Evolutionary conservation across 108 stramenopile genomes (phyloP), one percentile per base, ranked within the genome.

Genomic region (Nitzschia palea): DNA sequence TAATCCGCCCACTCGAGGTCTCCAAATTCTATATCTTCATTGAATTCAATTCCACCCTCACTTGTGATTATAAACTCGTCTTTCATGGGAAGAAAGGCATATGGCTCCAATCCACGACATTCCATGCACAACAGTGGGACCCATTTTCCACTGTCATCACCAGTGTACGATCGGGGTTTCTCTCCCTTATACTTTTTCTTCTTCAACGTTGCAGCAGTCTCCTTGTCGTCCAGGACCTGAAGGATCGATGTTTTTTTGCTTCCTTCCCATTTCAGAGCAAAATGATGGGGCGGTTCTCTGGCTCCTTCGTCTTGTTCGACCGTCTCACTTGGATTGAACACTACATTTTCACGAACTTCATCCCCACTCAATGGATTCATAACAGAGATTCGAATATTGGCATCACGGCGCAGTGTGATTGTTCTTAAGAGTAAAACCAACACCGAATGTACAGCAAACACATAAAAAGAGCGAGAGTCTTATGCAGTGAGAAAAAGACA

Each of bases 1-100:
- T 90, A 94, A n/a, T 94, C 93, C 0, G 82, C 88, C 93, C 93
- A 94, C 62, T 94, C 93, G 9, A 84, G 84, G 23, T 94, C 93
- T 9, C 77, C 76, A n/a, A 94, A 62, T 63, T 90, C 93, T 25
- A 90, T 86, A 71, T 88, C 93, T 62, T 86, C 84, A 30, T 89
- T 84, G 71, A 90, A 90, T 35, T 62, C 60, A 43, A 26, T 52
- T 31, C 89, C 89, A 54, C 85, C 86, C 55, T 79, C 74, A 60
- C 86, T 86, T 12, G 59, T 70, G 18, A 93, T 77, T 30, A 78
- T 76, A 77, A 94, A 94, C 62, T 94, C 89, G 47, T 85, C 82
- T 32, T 81, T 87, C 80, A 94, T 77, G 10, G 88, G 83, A 80
- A 82, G 80, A 77, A 94, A 94, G 5, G 80, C 88, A 70, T 80